A percentile compares a stretch with the other conserved stretches of the same genome.
These are phyloP conservation scores for Pleurozium schreberi DNA, from an alignment of 225 moss, liverwort and hornwort genomes.

Conservation along the genomic window DNA sequence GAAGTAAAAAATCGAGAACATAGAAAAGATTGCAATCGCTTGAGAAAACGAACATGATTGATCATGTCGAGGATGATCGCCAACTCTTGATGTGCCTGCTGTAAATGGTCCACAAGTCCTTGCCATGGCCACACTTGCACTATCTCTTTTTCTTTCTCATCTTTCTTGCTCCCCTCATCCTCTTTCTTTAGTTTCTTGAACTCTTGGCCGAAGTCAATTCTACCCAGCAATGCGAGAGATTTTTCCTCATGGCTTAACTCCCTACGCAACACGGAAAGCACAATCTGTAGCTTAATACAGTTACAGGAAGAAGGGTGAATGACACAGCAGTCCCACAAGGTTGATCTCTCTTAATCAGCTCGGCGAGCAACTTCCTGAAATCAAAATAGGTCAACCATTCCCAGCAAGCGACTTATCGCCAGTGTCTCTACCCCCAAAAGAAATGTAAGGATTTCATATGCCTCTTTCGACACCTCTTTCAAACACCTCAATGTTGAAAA, in stretches of 20 bases:
- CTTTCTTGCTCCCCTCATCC: constrained; percentile 47
- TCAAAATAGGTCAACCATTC: neutral
- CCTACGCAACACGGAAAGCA: constrained; percentile 22
- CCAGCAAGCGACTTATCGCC: neutral
- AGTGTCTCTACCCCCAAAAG: neutral
- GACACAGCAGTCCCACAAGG: neutral
- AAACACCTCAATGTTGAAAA: no score
- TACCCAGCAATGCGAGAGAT: constrained; percentile 70
- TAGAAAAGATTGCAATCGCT: neutral
- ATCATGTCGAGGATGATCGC: constrained; percentile 83
- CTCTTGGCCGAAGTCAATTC: constrained; percentile 90
- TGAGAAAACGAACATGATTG: constrained; percentile 42
- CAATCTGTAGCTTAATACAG: neutral
- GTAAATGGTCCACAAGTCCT: constrained; percentile 73
- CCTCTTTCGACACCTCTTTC: neutral
- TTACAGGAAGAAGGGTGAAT: neutral
- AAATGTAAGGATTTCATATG: neutral
- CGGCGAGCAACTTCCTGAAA: neutral
- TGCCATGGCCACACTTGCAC: constrained; percentile 84
- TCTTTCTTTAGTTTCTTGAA: constrained; percentile 76
- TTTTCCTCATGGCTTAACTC: constrained; percentile 75
- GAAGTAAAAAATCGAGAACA: neutral
- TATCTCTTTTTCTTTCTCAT: constrained; percentile 49
- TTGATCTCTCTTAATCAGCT: neutral
- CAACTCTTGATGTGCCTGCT: constrained; percentile 84